Conservation (phyloP, 139 green algal genomes). For the Chlamydomonas sp. region DNA sequence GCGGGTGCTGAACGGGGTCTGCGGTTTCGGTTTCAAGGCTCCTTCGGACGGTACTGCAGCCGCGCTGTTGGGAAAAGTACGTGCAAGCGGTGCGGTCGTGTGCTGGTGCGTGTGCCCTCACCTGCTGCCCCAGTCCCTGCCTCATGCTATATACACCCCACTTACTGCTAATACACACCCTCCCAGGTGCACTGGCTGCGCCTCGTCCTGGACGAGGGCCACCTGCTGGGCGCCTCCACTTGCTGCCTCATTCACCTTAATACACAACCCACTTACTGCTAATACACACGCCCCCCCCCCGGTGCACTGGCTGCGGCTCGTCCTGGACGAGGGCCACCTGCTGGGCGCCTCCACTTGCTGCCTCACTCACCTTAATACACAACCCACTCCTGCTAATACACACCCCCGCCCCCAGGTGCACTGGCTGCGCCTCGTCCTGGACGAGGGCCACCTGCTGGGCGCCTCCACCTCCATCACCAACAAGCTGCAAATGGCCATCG, state of each 20-base stretch:
- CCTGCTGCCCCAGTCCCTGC: background rate
- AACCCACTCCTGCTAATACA: background rate
- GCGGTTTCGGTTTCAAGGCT: too few species aligned
- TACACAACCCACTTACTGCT: too few species aligned
- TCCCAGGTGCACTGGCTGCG: constrained; percentile 90
- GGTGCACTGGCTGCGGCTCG: constrained; percentile 91
- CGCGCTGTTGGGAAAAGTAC: too few species aligned
- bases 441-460: constrained; percentile 94
- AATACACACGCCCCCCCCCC: constrained; percentile 5
- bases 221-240: constrained; percentile 46
- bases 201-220: constrained; percentile 94
- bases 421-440: constrained; percentile 92
- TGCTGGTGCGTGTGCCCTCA: too few species aligned
- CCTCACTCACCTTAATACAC: background rate
- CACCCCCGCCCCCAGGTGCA: constrained; percentile 71
- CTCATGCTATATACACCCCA: background rate
- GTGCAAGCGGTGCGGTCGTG: too few species aligned
- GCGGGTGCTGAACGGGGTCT: too few species aligned
- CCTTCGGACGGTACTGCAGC: too few species aligned
- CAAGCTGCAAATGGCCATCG: constrained; percentile 80
- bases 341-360: constrained; percentile 44
- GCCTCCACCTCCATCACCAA: constrained; percentile 80
- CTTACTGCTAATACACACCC: too few species aligned
- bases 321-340: constrained; percentile 95
- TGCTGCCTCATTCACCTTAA: background rate